phyloP scores from a whole-genome alignment of 805 yeast genomes.

The Ogataea nakhonphanomensis region DNA sequence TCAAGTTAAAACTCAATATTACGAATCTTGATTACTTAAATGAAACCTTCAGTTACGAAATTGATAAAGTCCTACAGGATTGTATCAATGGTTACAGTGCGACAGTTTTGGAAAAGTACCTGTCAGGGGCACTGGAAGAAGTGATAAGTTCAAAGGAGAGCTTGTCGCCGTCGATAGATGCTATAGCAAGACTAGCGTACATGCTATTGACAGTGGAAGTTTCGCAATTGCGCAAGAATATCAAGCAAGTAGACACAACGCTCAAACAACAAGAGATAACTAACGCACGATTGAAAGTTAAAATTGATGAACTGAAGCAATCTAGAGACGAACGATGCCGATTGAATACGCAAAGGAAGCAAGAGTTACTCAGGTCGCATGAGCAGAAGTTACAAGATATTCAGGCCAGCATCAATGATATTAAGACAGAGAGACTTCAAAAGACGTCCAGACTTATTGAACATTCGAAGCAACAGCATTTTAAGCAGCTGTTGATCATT shows the following conservation, averaged over 20 bases:
- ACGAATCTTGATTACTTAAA: slow-evolving; percentile 21
- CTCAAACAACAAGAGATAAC: slow-evolving; percentile 8
- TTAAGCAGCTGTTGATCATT: slow-evolving; percentile 17
- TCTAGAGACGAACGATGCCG: not conserved
- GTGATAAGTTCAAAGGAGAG: slow-evolving; percentile 5
- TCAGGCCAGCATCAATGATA: slow-evolving; percentile 4
- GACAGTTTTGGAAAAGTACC: slow-evolving; percentile 15
- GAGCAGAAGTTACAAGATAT: not conserved
- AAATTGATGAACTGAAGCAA: slow-evolving; percentile 3
- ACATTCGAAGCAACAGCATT: slow-evolving; percentile 13
- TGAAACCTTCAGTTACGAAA: slow-evolving; percentile 17
- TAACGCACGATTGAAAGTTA: slow-evolving; percentile 9
- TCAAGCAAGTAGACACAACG: slow-evolving; percentile 10
- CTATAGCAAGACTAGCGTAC: slow-evolving; percentile 30
- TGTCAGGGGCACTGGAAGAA: slow-evolving; percentile 6
- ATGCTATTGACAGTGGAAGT: slow-evolving; percentile 31
- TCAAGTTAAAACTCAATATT: slow-evolving; percentile 23
- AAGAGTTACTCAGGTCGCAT: slow-evolving; percentile 4
- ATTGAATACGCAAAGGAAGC: slow-evolving; percentile 3
- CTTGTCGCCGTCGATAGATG: slow-evolving; percentile 22
- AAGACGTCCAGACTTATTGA: slow-evolving; percentile 13
- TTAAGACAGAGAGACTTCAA: slow-evolving; percentile 13
- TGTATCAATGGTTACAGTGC: slow-evolving; percentile 27
- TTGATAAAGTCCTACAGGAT: slow-evolving; percentile 22
- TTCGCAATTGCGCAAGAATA: slow-evolving; percentile 16